Percentiles rank a stretch among this genome's conserved stretches.
phyloP scores from a whole-genome alignment of 805 yeast genomes.

The Naumovozyma dairenensis region DNA sequence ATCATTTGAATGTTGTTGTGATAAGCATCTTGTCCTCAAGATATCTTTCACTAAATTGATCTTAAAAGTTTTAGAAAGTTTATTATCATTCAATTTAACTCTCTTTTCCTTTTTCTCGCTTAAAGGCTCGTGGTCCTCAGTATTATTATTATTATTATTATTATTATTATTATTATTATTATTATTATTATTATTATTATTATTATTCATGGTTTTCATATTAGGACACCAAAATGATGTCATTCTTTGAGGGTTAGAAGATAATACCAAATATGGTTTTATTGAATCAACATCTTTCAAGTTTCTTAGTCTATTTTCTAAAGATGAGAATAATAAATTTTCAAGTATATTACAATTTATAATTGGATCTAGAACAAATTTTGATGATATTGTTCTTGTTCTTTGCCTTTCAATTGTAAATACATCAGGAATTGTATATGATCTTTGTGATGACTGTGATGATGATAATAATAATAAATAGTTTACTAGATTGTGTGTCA shows the following conservation, averaged over 20 bases:
- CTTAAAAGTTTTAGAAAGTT: constrained; percentile 2
- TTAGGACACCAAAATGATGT: constrained; percentile 19
- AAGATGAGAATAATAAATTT: constrained; percentile 18
- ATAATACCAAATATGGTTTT: constrained; percentile 6
- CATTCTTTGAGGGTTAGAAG: constrained; percentile 26
- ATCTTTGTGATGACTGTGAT: neutral
- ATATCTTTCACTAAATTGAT: constrained; percentile 4
- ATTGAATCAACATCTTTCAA: constrained; percentile 1
- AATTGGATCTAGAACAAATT: constrained; percentile 40
- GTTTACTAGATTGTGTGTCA: constrained; percentile 21
- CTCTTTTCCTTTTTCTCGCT: constrained; percentile 1
- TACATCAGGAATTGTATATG: too few species aligned
- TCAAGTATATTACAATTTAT: constrained; percentile 47
- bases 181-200: too few species aligned
- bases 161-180: too few species aligned
- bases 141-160: too few species aligned
- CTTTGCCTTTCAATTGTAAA: constrained; percentile 50
- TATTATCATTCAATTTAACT: too few species aligned
- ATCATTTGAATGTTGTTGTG: neutral
- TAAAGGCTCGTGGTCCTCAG: too few species aligned
- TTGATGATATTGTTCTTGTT: constrained; percentile 39
- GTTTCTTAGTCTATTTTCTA: constrained; percentile 4
- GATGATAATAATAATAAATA: constrained; percentile 9
- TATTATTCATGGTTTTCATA: neutral
- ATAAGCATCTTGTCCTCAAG: neutral